Conservation (phyloP, 2,329 filamentous ascomycete species). For the Fusarium verrucosum region DNA sequence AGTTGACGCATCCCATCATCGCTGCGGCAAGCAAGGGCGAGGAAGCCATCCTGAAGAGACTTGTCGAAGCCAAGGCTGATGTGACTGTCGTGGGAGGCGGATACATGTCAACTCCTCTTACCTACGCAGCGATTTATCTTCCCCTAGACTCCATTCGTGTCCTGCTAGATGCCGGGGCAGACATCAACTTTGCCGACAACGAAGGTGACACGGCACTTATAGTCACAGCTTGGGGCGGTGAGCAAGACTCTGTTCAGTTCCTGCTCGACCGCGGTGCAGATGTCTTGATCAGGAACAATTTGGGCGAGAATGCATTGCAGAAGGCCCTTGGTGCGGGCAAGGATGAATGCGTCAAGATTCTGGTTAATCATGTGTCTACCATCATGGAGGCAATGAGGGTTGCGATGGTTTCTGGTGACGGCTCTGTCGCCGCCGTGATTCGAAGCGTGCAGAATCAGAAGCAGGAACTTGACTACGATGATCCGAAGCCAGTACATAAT, state of each 20-base stretch:
- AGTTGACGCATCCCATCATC: conserved; percentile 49
- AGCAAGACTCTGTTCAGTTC: conserved; percentile 28
- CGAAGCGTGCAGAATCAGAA: conserved; percentile 16
- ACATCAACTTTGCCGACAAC: conserved; percentile 50
- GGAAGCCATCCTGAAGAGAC: conserved; percentile 48
- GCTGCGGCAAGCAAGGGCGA: conserved; percentile 50
- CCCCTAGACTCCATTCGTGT: conserved; percentile 45
- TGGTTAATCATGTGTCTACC: conserved; percentile 45
- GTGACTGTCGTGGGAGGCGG: conserved; percentile 50
- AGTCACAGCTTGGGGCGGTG: conserved; percentile 47
- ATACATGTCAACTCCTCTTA: conserved; percentile 50
- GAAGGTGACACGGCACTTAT: conserved; percentile 53
- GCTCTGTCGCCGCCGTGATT: conserved; percentile 18
- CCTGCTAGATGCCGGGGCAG: conserved; percentile 50
- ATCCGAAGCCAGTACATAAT: not conserved
- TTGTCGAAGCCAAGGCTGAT: conserved; percentile 50
- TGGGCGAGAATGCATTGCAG: conserved; percentile 12
- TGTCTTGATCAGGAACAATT: conserved; percentile 4
- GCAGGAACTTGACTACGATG: conserved; percentile 28
- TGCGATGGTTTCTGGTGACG: conserved; percentile 21
- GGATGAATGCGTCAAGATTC: conserved; percentile 45
- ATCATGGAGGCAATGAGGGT: conserved; percentile 23
- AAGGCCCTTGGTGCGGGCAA: not conserved
- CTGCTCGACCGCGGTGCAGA: conserved; percentile 26
- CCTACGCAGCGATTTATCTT: conserved; percentile 49